Evolutionary conservation across 202 grass and related monocot genomes (phyloP).

Genomic region (Eragrostis tef): DNA sequence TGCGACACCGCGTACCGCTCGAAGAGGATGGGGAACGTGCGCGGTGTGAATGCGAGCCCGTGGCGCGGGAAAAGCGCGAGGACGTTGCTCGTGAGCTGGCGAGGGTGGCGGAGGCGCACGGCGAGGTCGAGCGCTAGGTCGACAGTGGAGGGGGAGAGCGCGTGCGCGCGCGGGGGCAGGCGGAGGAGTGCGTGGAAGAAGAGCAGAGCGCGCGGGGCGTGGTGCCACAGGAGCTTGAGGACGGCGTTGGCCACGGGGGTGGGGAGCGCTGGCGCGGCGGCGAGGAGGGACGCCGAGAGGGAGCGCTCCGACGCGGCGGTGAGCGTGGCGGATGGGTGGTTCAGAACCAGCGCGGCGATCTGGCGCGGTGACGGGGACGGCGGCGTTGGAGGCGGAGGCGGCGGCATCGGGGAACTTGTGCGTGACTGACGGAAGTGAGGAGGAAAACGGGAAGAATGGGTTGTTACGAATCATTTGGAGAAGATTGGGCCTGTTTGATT

Average conservation of each 20-base stretch:
- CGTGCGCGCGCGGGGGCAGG: slow-evolving; percentile 50
- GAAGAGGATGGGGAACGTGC: slow-evolving; percentile 80
- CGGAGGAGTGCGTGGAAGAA: slow-evolving; percentile 73
- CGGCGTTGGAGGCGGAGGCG: neutral
- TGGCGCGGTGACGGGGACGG: slow-evolving; percentile 37
- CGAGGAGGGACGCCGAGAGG: slow-evolving; percentile 48
- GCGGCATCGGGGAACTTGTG: neutral
- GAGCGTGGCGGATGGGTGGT: slow-evolving; percentile 58
- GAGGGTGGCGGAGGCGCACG: slow-evolving; percentile 62
- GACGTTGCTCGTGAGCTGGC: slow-evolving; percentile 60
- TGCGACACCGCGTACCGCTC: slow-evolving; percentile 62
- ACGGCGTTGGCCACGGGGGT: slow-evolving; percentile 52
- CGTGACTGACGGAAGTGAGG: neutral
- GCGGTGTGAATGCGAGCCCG: slow-evolving; percentile 63
- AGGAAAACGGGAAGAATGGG: neutral
- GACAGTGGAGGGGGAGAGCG: slow-evolving; percentile 54
- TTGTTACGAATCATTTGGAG: neutral
- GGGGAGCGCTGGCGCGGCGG: slow-evolving; percentile 24
- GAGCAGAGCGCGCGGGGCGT: slow-evolving; percentile 62
- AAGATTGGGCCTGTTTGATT: neutral
- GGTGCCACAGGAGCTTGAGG: slow-evolving; percentile 78
- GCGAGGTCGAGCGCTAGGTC: slow-evolving; percentile 65
- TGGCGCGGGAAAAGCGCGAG: slow-evolving; percentile 64
- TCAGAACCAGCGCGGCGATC: slow-evolving; percentile 56
- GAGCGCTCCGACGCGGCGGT: slow-evolving; percentile 45